phyloP scores from a whole-genome alignment of 768 basidiomycete species.

The Podaxis mareebaensis region DNA sequence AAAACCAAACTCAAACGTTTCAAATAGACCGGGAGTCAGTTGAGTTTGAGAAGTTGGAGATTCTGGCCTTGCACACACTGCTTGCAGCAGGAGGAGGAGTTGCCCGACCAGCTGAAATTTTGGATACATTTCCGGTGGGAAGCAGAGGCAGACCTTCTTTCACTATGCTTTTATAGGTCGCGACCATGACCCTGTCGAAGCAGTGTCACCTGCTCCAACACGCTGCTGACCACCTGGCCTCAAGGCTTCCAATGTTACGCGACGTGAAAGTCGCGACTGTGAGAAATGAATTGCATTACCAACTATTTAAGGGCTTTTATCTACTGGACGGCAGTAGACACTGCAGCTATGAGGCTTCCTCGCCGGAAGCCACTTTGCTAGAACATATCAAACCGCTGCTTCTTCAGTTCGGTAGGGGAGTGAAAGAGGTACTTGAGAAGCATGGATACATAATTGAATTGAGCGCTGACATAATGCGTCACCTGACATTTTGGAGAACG shows the following conservation, averaged over 20 bases:
- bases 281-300: neutral
- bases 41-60: neutral
- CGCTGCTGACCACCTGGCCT: neutral
- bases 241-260: conserved; percentile 2
- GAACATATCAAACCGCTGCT: too few species aligned
- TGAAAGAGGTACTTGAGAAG: too few species aligned
- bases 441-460: too few species aligned
- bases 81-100: neutral
- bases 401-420: too few species aligned
- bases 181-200: conserved; percentile 1
- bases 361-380: too few species aligned
- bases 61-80: neutral
- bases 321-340: neutral
- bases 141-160: neutral
- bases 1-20: neutral
- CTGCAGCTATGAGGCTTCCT: too few species aligned
- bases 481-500: neutral
- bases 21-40: conserved; percentile 4
- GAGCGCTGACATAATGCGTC: neutral
- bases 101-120: neutral
- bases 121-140: neutral
- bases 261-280: neutral
- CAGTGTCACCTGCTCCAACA: conserved; percentile 7
- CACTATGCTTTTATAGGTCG: neutral
- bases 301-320: neutral